Evolutionary conservation across 441 rosid species (phyloP), one percentile per base, ranked within the genome.

Genomic region (Arabidopsis hybrid): DNA sequence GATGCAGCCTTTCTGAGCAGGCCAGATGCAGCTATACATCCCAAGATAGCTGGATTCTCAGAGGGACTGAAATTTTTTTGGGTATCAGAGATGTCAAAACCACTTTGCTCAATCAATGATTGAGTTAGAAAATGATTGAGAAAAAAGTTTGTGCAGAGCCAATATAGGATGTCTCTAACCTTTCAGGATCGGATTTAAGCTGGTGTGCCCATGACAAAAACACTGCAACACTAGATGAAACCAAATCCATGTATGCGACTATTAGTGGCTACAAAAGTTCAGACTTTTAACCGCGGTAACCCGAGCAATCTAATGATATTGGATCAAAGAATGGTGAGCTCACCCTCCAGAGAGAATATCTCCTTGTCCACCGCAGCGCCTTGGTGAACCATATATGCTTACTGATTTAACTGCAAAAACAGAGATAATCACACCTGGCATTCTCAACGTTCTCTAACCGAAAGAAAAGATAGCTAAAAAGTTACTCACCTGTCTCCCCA

Each of bases 341-440:
- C 77, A 95, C 99, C 97, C 83, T 80, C 98, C 99, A 31, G 99
- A 91, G 58, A 92, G 99, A 72, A 95, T 91, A 75, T 95, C 98
- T 10, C 97, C 99, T 73, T 95, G 98, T 63, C 98, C 98, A 63
- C 97, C 99, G 69, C 97, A 95, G 35, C 96, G 96, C 79, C 98
- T 81, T 61, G 96, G 97, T 0, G 96, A 92, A 67, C 98, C 95
- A 72, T 84, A 84, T 53, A 83, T 80, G 67, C 91, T 80, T 67
- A 95, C 97, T n/a, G 95, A 85, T 82, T 86, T 88, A 50, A 89
- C 98, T 95, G 85, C 58, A 51, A 50, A 58, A 11, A 8, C 21
- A 65, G 45, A 67, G 8, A 62, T 47, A 39, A 56, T 55, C 38
- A 18, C 12, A 39, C 36, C 39, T 11, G n/a, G 4, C 12, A 1